Evolutionary conservation across 2,329 filamentous ascomycete species (phyloP).

Genomic region (Claviceps sp.): DNA sequence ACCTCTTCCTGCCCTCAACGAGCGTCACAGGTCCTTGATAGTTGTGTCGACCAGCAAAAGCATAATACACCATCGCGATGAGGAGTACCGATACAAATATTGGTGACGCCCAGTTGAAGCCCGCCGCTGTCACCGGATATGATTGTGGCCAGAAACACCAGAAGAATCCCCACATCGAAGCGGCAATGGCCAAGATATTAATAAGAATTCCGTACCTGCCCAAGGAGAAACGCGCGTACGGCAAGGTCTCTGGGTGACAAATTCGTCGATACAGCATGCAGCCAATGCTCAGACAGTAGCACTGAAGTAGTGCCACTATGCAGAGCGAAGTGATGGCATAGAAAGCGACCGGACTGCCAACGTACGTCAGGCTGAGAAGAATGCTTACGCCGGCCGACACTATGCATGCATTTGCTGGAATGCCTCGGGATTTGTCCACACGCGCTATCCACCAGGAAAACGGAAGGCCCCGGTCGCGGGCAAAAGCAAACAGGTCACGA

Average conservation of each 20-base stretch:
- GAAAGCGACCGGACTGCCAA: constrained; percentile 9
- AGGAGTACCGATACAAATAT: constrained; percentile 5
- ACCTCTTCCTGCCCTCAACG: constrained; percentile 5
- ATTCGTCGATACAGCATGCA: constrained; percentile 8
- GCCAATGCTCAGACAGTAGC: constrained; percentile 8
- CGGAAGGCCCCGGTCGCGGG: constrained; percentile 4
- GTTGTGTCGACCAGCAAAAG: constrained; percentile 1
- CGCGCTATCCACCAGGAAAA: constrained; percentile 1
- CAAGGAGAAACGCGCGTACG: constrained; percentile 5
- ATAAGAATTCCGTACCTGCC: constrained; percentile 7
- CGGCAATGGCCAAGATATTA: constrained; percentile 4
- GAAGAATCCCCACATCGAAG: constrained; percentile 7
- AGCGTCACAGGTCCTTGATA: constrained; percentile 6
- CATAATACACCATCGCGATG: constrained; percentile 5
- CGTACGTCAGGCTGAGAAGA: constrained; percentile 7
- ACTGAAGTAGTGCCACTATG: constrained; percentile 7
- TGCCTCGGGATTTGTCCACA: constrained; percentile 1
- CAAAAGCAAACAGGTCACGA: constrained; percentile 5
- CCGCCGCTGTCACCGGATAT: constrained; percentile 2
- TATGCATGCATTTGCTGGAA: constrained; percentile 8
- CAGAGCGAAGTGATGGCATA: constrained; percentile 9
- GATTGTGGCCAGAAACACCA: constrained; percentile 9
- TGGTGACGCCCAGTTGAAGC: constrained; percentile 8
- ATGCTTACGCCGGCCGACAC: constrained; percentile 1
- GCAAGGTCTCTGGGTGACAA: constrained; percentile 6